Evolutionary conservation across 768 basidiomycete species (phyloP), one percentile per base, ranked within the genome.

Genomic region (Sistotremastrum suecicum): DNA sequence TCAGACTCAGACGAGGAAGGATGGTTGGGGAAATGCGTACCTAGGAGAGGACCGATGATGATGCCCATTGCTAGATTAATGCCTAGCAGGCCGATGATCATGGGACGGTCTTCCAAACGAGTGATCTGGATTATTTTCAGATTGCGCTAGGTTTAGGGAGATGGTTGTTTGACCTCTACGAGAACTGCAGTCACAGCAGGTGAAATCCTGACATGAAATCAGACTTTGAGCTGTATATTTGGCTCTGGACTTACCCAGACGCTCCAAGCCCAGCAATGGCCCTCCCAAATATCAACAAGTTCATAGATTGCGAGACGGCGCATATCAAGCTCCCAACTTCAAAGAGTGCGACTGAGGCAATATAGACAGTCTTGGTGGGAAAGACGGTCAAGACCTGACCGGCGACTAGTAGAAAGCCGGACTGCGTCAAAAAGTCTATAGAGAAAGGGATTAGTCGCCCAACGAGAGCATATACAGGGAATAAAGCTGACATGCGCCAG

Each of bases 181-280:
- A 20, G 20, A 20, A 20, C 20, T 20, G 20, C 20, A 20, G 20
- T 20, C 20, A 20, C 20, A 20, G 20, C 20, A 20, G 20, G 20
- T 20, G 20, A 20, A 20, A 20, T 20, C 20, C 20, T 20, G 20
- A 20, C 20, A 20, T 20, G 20, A 20, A 2, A 20, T 20, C 2
- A 20, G 20, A 20, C 20, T 20, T 20, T 20, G 20, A n/a, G n/a
- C n/a, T n/a, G n/a, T n/a, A n/a, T n/a, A n/a, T n/a, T n/a, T n/a
- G n/a, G n/a, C n/a, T n/a, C n/a, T n/a, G n/a, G n/a, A n/a, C 20
- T 20, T 2, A 20, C 20, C 68, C 69, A 1, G 66, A 63, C 1
- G 66, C 69, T 2, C 71, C 72, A 2, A 70, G 47, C 7, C 72
- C 72, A 3, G 66, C 59, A 35, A 74, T 51, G 0, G 71, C 70